Percentiles rank a stretch among this genome's conserved stretches.
Conservation (phyloP, 2,329 filamentous ascomycete genomes). For the Ceratocystiopsis minuta region DNA sequence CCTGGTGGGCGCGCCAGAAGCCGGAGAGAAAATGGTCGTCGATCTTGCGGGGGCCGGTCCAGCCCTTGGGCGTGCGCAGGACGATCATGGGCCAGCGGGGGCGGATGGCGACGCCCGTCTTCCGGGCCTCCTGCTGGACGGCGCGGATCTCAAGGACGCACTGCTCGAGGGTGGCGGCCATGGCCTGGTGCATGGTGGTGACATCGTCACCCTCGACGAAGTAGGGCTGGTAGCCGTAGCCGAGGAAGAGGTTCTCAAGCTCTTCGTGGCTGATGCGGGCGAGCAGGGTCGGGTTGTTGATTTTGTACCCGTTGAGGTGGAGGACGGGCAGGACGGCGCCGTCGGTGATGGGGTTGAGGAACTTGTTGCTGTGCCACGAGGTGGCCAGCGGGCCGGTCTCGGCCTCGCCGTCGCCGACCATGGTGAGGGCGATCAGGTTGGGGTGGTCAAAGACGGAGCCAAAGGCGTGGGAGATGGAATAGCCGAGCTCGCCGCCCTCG, state of each 20-base stretch:
- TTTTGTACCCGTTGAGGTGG: slow-evolving; percentile 72
- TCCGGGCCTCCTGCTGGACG: slow-evolving; percentile 54
- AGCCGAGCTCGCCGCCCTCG: slow-evolving; percentile 68
- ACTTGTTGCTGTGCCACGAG: slow-evolving; percentile 69
- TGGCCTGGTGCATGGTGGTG: slow-evolving; percentile 63
- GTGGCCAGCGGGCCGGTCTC: slow-evolving; percentile 66
- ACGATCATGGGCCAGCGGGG: slow-evolving; percentile 67
- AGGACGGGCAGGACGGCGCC: slow-evolving; percentile 62
- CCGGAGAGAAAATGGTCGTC: slow-evolving; percentile 54
- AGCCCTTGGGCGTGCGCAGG: slow-evolving; percentile 61
- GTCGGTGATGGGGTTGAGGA: slow-evolving; percentile 61
- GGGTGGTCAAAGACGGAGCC: slow-evolving; percentile 61
- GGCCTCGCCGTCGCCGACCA: slow-evolving; percentile 68
- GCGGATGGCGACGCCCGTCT: slow-evolving; percentile 49
- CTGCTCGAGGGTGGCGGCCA: slow-evolving; percentile 58
- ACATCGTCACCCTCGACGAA: slow-evolving; percentile 63
- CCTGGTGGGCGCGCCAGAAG: slow-evolving; percentile 66
- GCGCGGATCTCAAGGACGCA: slow-evolving; percentile 51
- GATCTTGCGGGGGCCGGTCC: slow-evolving; percentile 57
- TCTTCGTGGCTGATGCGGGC: slow-evolving; percentile 59
- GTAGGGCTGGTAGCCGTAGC: slow-evolving; percentile 65
- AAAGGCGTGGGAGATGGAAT: slow-evolving; percentile 63
- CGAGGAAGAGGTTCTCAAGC: slow-evolving; percentile 48
- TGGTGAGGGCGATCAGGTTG: slow-evolving; percentile 54
- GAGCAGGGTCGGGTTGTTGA: slow-evolving; percentile 61